Conservation (phyloP, 1,284 basidiomycete species). For the Marasmius tenuissimus region DNA sequence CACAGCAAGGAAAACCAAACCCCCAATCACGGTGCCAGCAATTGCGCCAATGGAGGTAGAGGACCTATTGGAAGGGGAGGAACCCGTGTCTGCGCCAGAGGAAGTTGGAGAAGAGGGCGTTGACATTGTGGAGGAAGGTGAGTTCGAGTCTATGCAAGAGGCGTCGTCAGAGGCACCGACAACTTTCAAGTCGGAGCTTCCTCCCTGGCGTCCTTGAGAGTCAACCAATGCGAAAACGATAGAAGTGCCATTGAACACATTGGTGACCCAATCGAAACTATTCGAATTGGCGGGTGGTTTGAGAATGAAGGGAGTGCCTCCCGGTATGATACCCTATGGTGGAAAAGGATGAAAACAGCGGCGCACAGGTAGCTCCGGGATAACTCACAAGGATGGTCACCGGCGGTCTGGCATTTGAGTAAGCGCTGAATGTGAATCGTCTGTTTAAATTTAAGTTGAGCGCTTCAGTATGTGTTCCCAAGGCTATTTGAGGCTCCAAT, state of each 20-base stretch:
- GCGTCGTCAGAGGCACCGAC: conserved; percentile 52
- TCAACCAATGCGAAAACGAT: conserved; percentile 66
- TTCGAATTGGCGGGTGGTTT: conserved; percentile 40
- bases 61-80: conserved; percentile 12
- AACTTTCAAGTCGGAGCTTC: conserved; percentile 48
- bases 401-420: conserved; percentile 53
- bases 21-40: conserved; percentile 59
- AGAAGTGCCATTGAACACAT: conserved; percentile 58
- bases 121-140: conserved; percentile 46
- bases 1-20: conserved; percentile 50
- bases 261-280: conserved; percentile 55
- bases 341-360: conserved; percentile 3
- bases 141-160: conserved; percentile 51
- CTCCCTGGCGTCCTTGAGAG: conserved; percentile 53
- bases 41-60: conserved; percentile 36
- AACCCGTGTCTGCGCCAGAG: conserved; percentile 8
- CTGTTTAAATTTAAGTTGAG: conserved; percentile 32
- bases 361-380: background rate
- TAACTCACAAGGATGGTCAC: conserved; percentile 56
- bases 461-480: background rate
- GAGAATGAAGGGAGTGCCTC: conserved; percentile 52
- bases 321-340: conserved; percentile 62
- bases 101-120: conserved; percentile 27
- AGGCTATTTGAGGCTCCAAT: conserved; percentile 14
- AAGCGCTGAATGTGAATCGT: conserved; percentile 51